Percentiles rank a stretch among this genome's conserved stretches.
Conservation (phyloP, 768 basidiomycete species). For the Termitomyces sp. region DNA sequence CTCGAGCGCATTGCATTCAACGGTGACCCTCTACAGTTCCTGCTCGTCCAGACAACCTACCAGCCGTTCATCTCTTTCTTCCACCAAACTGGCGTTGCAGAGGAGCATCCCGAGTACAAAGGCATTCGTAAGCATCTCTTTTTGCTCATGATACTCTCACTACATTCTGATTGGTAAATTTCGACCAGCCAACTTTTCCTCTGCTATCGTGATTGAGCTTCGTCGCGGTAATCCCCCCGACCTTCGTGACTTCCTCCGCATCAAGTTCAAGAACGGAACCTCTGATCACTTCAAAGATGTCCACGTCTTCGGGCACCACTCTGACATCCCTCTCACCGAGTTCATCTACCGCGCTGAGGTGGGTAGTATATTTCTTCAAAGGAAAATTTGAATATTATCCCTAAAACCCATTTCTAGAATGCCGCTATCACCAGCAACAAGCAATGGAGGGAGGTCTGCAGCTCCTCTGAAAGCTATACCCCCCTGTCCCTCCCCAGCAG, state of each 20-base stretch:
- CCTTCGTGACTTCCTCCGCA: slow-evolving; percentile 73
- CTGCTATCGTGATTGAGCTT: slow-evolving; percentile 75
- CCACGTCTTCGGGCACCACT: slow-evolving; percentile 68
- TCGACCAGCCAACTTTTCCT: slow-evolving; percentile 59
- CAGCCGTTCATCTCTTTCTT: slow-evolving; percentile 90
- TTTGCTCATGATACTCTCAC: neutral
- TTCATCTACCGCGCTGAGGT: slow-evolving; percentile 84
- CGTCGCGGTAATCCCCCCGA: slow-evolving; percentile 72
- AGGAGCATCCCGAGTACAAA: slow-evolving; percentile 51
- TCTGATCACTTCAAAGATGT: slow-evolving; percentile 54
- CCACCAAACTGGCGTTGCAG: slow-evolving; percentile 62
- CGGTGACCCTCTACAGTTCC: slow-evolving; percentile 73
- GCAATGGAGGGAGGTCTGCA: slow-evolving; percentile 47
- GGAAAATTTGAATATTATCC: neutral
- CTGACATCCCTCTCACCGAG: slow-evolving; percentile 78
- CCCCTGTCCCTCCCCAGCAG: slow-evolving; percentile 21
- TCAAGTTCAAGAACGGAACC: slow-evolving; percentile 86
- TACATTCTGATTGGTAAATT: neutral
- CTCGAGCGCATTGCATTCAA: slow-evolving; percentile 77
- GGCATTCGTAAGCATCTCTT: slow-evolving; percentile 55
- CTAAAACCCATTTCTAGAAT: slow-evolving; percentile 24
- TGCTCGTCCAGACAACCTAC: slow-evolving; percentile 77
- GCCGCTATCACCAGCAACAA: slow-evolving; percentile 51
- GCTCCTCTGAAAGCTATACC: slow-evolving; percentile 16
- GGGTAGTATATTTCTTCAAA: slow-evolving; percentile 18